These are phyloP conservation scores for Talaromyces islandicus DNA, from an alignment of 2,329 filamentous ascomycete genomes.

Conservation along the genomic window DNA sequence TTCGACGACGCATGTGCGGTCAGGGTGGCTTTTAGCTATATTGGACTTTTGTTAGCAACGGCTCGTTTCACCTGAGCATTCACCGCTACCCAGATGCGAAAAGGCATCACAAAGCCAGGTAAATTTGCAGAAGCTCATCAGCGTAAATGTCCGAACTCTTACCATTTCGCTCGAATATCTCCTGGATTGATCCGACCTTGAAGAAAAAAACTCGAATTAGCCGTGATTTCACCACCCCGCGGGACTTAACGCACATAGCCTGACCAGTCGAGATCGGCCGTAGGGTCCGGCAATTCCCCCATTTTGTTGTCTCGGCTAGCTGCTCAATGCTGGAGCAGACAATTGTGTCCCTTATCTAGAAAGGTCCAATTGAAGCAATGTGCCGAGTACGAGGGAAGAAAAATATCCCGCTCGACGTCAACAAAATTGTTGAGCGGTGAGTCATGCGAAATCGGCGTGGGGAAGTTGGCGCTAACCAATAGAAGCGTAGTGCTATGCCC, in stretches of 20 bases:
- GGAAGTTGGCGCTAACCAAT: neutral
- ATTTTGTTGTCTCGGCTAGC: neutral
- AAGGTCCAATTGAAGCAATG: neutral
- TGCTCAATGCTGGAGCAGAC: neutral
- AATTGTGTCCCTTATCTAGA: neutral
- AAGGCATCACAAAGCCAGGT: neutral
- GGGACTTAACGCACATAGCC: slow-evolving; percentile 26
- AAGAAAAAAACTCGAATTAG: neutral
- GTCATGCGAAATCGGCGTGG: slow-evolving; percentile 12
- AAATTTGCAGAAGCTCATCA: neutral
- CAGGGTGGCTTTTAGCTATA: slow-evolving; percentile 55
- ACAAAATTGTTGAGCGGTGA: slow-evolving; percentile 7
- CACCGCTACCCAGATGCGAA: neutral
- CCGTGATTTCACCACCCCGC: neutral
- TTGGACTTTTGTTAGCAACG: slow-evolving; percentile 1
- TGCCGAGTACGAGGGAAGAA: neutral
- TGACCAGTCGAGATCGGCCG: slow-evolving; percentile 40
- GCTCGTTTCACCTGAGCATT: neutral
- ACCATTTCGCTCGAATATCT: slow-evolving; percentile 43
- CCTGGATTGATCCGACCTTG: slow-evolving; percentile 35
- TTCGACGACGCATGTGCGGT: slow-evolving; percentile 62
- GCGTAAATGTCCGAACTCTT: neutral
- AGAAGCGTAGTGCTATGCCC: neutral
- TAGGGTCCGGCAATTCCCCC: slow-evolving; percentile 32
- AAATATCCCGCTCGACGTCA: neutral